These are phyloP conservation scores for Acacia acuminata DNA, from an alignment of 306 rosid genomes.

Conservation along the genomic window DNA sequence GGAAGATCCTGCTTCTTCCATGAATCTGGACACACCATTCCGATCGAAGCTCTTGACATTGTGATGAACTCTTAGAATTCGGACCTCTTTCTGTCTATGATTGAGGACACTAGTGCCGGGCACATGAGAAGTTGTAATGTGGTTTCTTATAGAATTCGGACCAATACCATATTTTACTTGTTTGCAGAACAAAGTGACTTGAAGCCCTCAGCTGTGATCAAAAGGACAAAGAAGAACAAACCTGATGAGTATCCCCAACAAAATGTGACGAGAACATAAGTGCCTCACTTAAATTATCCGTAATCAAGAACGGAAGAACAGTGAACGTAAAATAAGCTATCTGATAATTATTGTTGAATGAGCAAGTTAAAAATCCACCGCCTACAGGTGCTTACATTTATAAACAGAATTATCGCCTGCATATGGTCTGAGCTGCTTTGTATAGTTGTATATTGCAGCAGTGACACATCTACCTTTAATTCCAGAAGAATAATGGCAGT, in stretches of 20 bases:
- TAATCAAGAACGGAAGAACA: slow-evolving; percentile 2
- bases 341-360: neutral
- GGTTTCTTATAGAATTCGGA: no score
- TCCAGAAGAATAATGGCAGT: slow-evolving; percentile 57
- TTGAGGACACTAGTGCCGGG: neutral
- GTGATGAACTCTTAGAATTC: neutral
- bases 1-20: slow-evolving; percentile 78
- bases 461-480: slow-evolving; percentile 70
- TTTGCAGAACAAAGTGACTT: neutral
- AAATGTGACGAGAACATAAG: slow-evolving; percentile 90
- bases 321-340: neutral
- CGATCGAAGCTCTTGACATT: neutral
- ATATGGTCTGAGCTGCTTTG: slow-evolving; percentile 60
- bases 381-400: slow-evolving; percentile 44
- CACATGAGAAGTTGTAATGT: neutral
- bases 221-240: slow-evolving; percentile 38
- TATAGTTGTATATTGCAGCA: slow-evolving; percentile 83
- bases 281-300: slow-evolving; percentile 94
- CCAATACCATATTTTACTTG: neutral
- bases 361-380: neutral
- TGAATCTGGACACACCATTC: slow-evolving; percentile 25
- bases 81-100: neutral
- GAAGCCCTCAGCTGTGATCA: slow-evolving; percentile 16
- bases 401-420: slow-evolving; percentile 35
- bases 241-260: slow-evolving; percentile 95